Evolutionary conservation across 2,329 filamentous ascomycete genomes (phyloP).

Genomic region (Lachnum nothofagi): DNA sequence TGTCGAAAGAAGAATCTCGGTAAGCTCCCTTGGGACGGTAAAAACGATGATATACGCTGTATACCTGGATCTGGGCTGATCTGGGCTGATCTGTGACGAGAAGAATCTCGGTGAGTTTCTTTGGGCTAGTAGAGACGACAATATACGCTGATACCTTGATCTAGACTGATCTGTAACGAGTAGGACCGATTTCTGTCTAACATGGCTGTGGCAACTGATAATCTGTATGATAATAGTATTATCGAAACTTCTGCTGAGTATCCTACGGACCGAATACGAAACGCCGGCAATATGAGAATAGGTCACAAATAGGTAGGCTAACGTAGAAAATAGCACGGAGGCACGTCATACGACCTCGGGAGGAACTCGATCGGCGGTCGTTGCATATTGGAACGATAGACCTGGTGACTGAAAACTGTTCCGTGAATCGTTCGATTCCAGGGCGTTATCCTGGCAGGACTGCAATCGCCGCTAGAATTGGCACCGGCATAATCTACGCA

Average conservation of each 20-base stretch:
- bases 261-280: constrained; percentile 18
- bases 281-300: constrained; percentile 13
- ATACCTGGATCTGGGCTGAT: constrained; percentile 18
- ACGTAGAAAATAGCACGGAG: constrained; percentile 16
- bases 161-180: too few species aligned
- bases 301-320: constrained; percentile 14
- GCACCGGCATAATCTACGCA: constrained; percentile 10
- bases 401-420: constrained; percentile 11
- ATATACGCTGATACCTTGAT: too few species aligned
- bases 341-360: constrained; percentile 12
- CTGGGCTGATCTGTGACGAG: constrained; percentile 16
- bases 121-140: too few species aligned
- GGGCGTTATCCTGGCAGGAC: constrained; percentile 8
- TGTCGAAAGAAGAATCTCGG: constrained; percentile 11
- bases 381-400: constrained; percentile 19
- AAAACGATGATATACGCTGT: constrained; percentile 12
- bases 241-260: constrained; percentile 18
- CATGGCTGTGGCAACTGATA: constrained; percentile 13
- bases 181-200: constrained; percentile 16
- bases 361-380: constrained; percentile 11
- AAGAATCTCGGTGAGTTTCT: too few species aligned
- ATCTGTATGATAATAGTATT: constrained; percentile 19
- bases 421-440: constrained; percentile 10
- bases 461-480: constrained; percentile 9
- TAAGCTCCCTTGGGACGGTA: constrained; percentile 13